Base-by-base conservation (phyloP, 176 grass and related monocot genomes). In the Eremochloa ophiuroides region DNA sequence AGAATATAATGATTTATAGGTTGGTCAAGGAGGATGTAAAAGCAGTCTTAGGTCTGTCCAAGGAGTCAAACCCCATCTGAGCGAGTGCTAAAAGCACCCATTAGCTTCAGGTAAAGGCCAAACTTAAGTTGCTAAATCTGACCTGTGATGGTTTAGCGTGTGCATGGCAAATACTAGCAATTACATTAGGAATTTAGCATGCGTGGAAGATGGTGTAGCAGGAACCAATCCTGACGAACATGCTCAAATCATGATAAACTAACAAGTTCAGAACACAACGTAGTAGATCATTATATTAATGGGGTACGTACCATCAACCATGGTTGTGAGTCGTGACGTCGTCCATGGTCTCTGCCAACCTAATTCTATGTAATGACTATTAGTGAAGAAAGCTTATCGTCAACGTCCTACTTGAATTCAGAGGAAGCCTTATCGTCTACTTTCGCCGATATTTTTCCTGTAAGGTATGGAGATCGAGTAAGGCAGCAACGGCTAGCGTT, bases 391-490 rank as follows among this genome's bases (percentile, higher is more conserved):
- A 53, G 61, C 47, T 88, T 28, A 71, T 77, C 70, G 62, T 42
- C 62, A 69, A 46, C 55, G n/a, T 23, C 27, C 16, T 31, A 4
- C 10, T 31, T 20, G 56, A 4, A 33, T 43, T 20, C 11, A 51
- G 10, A 4, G 23, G 5, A 12, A 18, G 18, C 43, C 37, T 84
- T 71, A n/a, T 70, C 30, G 14, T 70, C 77, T 28, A 70, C 25
- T 64, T 76, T 76, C 7, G 16, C 7, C 41, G 51, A 60, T 44
- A 64, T 56, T 81, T 80, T 80, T 71, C 33, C 25, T 6, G 48
- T 51, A 22, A 20, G 65, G 31, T 4, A 77, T 39, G 67, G 81
- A 46, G 50, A 69, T 23, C 7, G 30, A 35, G 29, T 23, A 17
- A 34, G 56, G 31, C 48, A 81, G 17, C 53, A 8, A 22, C 20